Conservation (phyloP, 225 moss, liverwort and hornwort genomes). For the Polytrichum formosum region DNA sequence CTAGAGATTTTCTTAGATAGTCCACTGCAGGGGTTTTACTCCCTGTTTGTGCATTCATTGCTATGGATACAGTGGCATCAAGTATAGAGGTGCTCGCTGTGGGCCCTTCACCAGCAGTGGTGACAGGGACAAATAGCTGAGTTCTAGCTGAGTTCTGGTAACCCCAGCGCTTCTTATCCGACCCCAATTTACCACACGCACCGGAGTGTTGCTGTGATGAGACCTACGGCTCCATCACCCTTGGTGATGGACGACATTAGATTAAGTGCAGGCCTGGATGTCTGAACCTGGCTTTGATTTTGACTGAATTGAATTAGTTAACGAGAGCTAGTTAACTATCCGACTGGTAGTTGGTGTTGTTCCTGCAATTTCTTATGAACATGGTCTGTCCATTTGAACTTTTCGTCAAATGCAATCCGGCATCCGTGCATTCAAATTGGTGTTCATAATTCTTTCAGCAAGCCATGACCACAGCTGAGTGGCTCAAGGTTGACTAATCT, state of each 20-base stretch:
- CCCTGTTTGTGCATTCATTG: slow-evolving; percentile 2
- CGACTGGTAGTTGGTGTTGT: not conserved
- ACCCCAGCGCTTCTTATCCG: slow-evolving; percentile 2
- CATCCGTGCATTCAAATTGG: too few relatives aligned
- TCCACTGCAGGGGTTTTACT: slow-evolving; percentile 2
- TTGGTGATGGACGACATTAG: slow-evolving; percentile 6
- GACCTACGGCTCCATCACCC: not conserved
- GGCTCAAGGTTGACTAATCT: too few relatives aligned
- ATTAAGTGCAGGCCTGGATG: slow-evolving; percentile 4
- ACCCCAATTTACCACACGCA: not conserved
- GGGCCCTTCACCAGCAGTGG: not conserved
- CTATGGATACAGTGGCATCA: slow-evolving; percentile 3
- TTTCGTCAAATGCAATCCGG: too few relatives aligned
- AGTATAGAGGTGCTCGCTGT: not conserved
- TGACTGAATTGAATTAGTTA: slow-evolving; percentile 16
- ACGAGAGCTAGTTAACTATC: slow-evolving; percentile 11
- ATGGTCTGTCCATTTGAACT: not conserved
- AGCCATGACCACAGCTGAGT: too few relatives aligned
- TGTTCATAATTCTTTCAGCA: too few relatives aligned
- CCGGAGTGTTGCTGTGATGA: not conserved
- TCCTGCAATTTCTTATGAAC: not conserved
- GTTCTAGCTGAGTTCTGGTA: slow-evolving; percentile 1
- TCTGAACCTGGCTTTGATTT: slow-evolving; percentile 6
- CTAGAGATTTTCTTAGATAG: not conserved
- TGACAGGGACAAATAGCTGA: not conserved